Evolutionary conservation across 2,329 filamentous ascomycete species (phyloP).

Genomic region (Macroventuria anomochaeta): DNA sequence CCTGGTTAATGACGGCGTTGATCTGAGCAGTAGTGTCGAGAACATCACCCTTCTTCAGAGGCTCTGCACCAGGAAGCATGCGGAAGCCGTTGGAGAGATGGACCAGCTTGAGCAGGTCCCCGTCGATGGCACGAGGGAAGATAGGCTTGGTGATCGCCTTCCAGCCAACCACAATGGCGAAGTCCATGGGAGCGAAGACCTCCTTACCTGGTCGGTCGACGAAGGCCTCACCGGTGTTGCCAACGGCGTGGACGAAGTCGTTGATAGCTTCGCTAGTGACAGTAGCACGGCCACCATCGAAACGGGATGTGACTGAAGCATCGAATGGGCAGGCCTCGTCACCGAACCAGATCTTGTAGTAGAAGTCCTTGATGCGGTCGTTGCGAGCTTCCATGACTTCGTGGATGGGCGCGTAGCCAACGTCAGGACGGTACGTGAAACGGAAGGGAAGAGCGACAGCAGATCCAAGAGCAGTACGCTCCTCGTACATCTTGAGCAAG

Average conservation of each 20-base stretch:
- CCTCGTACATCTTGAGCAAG: constrained; percentile 87
- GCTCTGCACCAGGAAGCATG: constrained; percentile 95
- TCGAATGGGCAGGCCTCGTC: constrained; percentile 84
- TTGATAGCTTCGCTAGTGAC: constrained; percentile 94
- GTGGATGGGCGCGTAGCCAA: constrained; percentile 94
- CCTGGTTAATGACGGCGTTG: constrained; percentile 97
- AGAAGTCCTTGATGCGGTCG: constrained; percentile 98
- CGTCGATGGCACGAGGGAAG: constrained; percentile 95
- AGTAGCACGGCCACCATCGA: constrained; percentile 85
- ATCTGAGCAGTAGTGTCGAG: constrained; percentile 93
- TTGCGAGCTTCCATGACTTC: constrained; percentile 97
- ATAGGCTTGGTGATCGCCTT: constrained; percentile 99
- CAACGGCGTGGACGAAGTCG: constrained; percentile 98
- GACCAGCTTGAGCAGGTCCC: constrained; percentile 92
- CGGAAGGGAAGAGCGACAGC: constrained; percentile 83
- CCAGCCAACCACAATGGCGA: constrained; percentile 97
- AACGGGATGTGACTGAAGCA: constrained; percentile 81
- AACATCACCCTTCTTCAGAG: constrained; percentile 92
- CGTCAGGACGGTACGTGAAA: constrained; percentile 93
- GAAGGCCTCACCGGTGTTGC: constrained; percentile 96
- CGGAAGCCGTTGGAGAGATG: constrained; percentile 97
- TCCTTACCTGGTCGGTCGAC: constrained; percentile 94
- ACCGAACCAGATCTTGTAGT: constrained; percentile 98
- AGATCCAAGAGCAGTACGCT: constrained; percentile 82
- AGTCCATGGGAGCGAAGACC: constrained; percentile 97